phyloP scores from a whole-genome alignment of 768 basidiomycete genomes.

The Serendipita sp. region DNA sequence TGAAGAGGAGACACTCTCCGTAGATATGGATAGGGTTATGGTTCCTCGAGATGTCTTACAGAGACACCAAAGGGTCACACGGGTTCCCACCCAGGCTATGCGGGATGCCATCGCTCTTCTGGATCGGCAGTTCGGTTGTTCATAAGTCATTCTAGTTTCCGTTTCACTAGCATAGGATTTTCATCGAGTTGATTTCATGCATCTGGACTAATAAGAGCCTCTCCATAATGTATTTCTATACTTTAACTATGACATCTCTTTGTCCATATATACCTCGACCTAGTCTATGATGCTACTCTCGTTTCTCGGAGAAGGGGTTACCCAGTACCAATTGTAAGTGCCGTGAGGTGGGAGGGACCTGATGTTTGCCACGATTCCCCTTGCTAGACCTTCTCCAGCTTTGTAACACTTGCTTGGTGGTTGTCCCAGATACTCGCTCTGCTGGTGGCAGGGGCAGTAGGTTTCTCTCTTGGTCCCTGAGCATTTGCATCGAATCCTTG shows the following conservation, averaged over 20 bases:
- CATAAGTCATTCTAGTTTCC: neutral
- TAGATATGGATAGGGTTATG: conserved; percentile 19
- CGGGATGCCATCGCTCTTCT: conserved; percentile 58
- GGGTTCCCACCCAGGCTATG: conserved; percentile 59
- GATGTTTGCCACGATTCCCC: too few species aligned
- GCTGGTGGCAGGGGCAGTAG: conserved; percentile 29
- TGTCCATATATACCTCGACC: too few species aligned
- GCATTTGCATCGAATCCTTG: neutral
- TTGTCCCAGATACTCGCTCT: conserved; percentile 20
- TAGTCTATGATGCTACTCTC: too few species aligned
- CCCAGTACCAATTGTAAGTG: too few species aligned
- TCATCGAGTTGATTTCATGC: neutral
- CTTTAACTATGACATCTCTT: too few species aligned
- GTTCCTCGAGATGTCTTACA: conserved; percentile 48
- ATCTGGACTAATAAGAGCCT: neutral
- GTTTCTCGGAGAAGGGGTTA: too few species aligned
- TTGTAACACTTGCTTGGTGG: too few species aligned
- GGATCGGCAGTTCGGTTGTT: conserved; percentile 27
- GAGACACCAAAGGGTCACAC: conserved; percentile 32
- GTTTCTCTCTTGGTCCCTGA: neutral
- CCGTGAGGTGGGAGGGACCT: too few species aligned
- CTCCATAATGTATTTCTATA: too few species aligned
- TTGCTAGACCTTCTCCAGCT: too few species aligned
- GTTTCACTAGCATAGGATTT: neutral
- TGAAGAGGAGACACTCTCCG: neutral